phyloP scores from a whole-genome alignment of 2,329 filamentous ascomycete genomes.

The Pleoardoris graminearum region DNA sequence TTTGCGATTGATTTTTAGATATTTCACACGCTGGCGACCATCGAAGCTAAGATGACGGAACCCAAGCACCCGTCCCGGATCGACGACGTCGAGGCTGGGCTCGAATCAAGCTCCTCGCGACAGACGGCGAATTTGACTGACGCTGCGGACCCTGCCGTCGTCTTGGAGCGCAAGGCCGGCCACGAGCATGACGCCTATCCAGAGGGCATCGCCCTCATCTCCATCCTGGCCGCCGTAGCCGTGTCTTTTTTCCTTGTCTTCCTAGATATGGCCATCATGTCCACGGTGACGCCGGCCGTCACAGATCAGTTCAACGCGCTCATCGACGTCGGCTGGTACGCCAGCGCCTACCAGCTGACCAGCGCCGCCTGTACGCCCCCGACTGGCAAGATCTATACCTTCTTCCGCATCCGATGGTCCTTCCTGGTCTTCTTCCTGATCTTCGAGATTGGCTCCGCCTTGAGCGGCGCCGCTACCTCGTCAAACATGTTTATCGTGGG shows the following conservation, averaged over 20 bases:
- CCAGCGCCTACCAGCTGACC: conserved; percentile 15
- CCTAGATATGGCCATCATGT: conserved; percentile 19
- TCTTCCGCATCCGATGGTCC: conserved; percentile 43
- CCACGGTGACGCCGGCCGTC: conserved; percentile 20
- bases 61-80: conserved; percentile 4
- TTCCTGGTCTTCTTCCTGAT: conserved; percentile 30
- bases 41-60: not conserved
- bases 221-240: conserved; percentile 2
- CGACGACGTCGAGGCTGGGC: conserved; percentile 2
- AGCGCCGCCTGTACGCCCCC: conserved; percentile 38
- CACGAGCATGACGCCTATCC: conserved; percentile 5
- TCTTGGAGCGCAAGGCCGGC: conserved; percentile 4
- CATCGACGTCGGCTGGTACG: conserved; percentile 32
- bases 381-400: conserved; percentile 45
- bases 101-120: conserved; percentile 1
- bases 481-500: conserved; percentile 15
- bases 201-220: conserved; percentile 5
- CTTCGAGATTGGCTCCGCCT: conserved; percentile 14
- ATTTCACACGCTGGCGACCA: conserved; percentile 4
- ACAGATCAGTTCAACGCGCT: conserved; percentile 21
- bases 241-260: conserved; percentile 5
- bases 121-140: conserved; percentile 1
- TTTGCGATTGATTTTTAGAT: conserved; percentile 4
- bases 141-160: conserved; percentile 2
- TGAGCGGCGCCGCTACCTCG: conserved; percentile 11